Evolutionary conservation across 2,329 filamentous ascomycete genomes (phyloP).

Genomic region (Cephalotrichum gorgonifer): DNA sequence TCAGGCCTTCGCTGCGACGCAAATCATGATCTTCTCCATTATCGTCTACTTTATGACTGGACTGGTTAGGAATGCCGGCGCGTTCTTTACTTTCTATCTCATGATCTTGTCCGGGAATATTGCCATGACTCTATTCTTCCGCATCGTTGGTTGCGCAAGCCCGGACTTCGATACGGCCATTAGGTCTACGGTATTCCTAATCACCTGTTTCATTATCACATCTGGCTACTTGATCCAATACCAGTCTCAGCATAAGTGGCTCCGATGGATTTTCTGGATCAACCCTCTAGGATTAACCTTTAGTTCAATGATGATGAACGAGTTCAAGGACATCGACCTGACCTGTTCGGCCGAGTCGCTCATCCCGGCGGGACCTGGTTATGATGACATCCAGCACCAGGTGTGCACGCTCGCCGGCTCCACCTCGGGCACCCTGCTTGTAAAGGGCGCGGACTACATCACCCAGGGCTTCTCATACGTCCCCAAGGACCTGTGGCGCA

Average conservation of each 20-base stretch:
- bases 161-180: conserved; percentile 80
- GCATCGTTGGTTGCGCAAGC: conserved; percentile 63
- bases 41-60: conserved; percentile 74
- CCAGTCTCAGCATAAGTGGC: conserved; percentile 61
- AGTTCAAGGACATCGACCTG: conserved; percentile 61
- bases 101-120: conserved; percentile 60
- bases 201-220: conserved; percentile 73
- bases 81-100: conserved; percentile 69
- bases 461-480: conserved; percentile 56
- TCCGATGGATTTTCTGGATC: conserved; percentile 72
- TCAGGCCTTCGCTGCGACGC: conserved; percentile 56
- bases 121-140: conserved; percentile 68
- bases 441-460: conserved; percentile 62
- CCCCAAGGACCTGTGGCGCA: conserved; percentile 63
- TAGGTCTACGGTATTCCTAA: conserved; percentile 68
- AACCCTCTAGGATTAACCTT: conserved; percentile 69
- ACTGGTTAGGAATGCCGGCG: conserved; percentile 56
- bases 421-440: conserved; percentile 47
- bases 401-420: conserved; percentile 74
- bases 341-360: conserved; percentile 58
- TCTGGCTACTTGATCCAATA: conserved; percentile 80
- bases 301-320: conserved; percentile 73
- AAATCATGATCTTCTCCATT: conserved; percentile 62
- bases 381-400: conserved; percentile 62
- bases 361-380: conserved; percentile 60